phyloP scores from a whole-genome alignment of 2,329 filamentous ascomycete species.

The Seiridium cupressi region DNA sequence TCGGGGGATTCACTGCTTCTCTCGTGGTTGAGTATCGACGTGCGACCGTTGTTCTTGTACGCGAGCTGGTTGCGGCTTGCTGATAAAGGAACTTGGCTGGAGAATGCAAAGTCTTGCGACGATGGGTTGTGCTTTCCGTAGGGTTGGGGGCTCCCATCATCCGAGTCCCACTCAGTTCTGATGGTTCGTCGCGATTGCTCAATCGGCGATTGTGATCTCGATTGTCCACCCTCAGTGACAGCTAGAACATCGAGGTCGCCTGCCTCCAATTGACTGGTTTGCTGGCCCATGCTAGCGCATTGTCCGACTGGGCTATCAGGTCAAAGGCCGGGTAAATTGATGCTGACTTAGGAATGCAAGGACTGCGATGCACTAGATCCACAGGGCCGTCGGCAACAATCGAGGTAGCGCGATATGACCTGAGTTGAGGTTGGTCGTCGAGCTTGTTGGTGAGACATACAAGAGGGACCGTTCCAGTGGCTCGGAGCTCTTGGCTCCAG shows the following conservation, averaged over 20 bases:
- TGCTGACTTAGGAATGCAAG: background rate
- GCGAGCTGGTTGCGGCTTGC: background rate
- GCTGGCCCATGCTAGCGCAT: constrained; percentile 6
- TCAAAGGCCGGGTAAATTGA: background rate
- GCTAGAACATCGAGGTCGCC: background rate
- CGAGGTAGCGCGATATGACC: too few species aligned
- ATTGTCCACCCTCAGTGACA: background rate
- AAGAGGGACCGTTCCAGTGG: background rate
- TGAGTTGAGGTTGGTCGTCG: too few species aligned
- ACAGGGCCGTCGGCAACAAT: too few species aligned
- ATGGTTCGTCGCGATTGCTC: background rate
- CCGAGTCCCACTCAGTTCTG: background rate
- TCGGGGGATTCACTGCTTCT: background rate
- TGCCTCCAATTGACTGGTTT: constrained; percentile 1
- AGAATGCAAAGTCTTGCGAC: constrained; percentile 8
- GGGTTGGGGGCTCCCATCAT: background rate
- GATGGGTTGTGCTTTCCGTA: background rate
- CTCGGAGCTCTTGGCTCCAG: background rate
- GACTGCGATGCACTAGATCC: too few species aligned
- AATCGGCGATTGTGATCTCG: background rate
- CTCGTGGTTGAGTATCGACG: background rate
- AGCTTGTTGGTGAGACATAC: too few species aligned
- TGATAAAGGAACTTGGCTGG: constrained; percentile 6
- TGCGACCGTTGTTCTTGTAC: background rate
- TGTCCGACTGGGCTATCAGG: background rate